phyloP scores from a whole-genome alignment of 2,329 filamentous ascomycete genomes.

The Aspergillus awamori region DNA sequence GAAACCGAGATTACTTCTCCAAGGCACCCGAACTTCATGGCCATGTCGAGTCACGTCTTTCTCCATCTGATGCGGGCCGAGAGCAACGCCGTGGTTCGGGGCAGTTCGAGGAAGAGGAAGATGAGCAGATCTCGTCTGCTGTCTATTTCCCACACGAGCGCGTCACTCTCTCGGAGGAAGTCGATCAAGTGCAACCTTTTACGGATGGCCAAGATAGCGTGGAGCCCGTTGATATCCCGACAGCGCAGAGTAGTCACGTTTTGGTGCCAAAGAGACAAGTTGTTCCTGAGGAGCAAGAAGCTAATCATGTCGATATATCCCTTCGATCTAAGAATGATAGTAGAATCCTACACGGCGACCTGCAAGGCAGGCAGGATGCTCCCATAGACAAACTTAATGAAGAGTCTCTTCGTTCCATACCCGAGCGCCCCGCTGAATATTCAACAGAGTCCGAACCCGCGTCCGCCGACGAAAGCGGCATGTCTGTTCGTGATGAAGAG shows the following conservation, averaged over 20 bases:
- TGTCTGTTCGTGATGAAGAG: conserved; percentile 53
- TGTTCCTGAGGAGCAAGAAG: conserved; percentile 32
- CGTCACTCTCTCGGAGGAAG: conserved; percentile 35
- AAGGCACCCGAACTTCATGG: conserved; percentile 16
- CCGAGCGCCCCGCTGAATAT: conserved; percentile 40
- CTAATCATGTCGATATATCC: conserved; percentile 64
- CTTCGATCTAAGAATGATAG: conserved; percentile 63
- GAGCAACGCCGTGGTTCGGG: conserved; percentile 27
- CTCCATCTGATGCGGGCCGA: conserved; percentile 27
- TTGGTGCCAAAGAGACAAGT: conserved; percentile 33
- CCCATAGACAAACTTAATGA: conserved; percentile 42
- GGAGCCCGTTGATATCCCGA: conserved; percentile 30
- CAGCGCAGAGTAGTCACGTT: conserved; percentile 31
- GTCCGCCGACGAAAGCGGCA: conserved; percentile 46
- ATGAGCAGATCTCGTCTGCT: conserved; percentile 67
- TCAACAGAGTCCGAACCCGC: conserved; percentile 50
- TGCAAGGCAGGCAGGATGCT: conserved; percentile 44
- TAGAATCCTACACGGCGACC: conserved; percentile 63
- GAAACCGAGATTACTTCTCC: conserved; percentile 34
- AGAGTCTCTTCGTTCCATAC: conserved; percentile 39
- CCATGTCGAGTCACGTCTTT: conserved; percentile 19
- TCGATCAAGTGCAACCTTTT: conserved; percentile 28
- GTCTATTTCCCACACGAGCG: conserved; percentile 67
- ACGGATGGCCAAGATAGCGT: conserved; percentile 24
- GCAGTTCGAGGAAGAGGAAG: conserved; percentile 58